These are phyloP conservation scores for Casaregolazyma suthepensis DNA, from an alignment of 1,139 yeast genomes.

Conservation along the genomic window DNA sequence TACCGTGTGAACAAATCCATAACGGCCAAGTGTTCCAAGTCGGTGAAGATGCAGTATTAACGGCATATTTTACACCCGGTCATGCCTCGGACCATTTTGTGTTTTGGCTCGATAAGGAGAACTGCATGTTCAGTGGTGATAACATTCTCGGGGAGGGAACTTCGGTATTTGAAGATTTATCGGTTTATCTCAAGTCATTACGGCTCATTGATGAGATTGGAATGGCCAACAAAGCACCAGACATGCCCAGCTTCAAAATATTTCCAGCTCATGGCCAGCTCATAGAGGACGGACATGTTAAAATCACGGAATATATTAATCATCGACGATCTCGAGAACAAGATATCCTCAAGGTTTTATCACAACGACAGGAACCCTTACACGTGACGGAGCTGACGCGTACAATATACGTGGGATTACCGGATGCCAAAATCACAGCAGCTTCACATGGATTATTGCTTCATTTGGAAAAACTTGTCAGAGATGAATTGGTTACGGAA, in stretches of 20 bases:
- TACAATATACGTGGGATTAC: conserved; percentile 27
- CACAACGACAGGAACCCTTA: conserved; percentile 14
- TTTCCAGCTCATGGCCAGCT: conserved; percentile 38
- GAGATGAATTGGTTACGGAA: conserved; percentile 21
- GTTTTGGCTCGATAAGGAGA: conserved; percentile 33
- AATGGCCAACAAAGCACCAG: neutral
- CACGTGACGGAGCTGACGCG: conserved; percentile 24
- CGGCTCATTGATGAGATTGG: conserved; percentile 25
- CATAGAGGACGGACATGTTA: conserved; percentile 29
- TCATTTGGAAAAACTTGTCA: conserved; percentile 30
- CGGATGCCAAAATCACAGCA: conserved; percentile 25
- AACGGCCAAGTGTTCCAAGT: conserved; percentile 23
- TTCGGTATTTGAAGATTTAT: conserved; percentile 32
- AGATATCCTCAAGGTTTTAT: conserved; percentile 26
- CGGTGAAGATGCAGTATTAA: conserved; percentile 28
- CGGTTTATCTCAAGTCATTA: conserved; percentile 29
- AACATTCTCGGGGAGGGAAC: conserved; percentile 38
- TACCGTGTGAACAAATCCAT: neutral
- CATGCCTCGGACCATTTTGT: conserved; percentile 36
- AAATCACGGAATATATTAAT: conserved; percentile 29
- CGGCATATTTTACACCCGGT: conserved; percentile 35
- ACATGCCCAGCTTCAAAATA: conserved; percentile 17
- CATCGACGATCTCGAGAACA: conserved; percentile 34
- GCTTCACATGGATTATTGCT: conserved; percentile 31
- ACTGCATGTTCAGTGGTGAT: conserved; percentile 35